Evolutionary conservation across 2,329 filamentous ascomycete genomes (phyloP), one percentile per base, ranked within the genome.

Genomic region (Chaetomium strumarium): DNA sequence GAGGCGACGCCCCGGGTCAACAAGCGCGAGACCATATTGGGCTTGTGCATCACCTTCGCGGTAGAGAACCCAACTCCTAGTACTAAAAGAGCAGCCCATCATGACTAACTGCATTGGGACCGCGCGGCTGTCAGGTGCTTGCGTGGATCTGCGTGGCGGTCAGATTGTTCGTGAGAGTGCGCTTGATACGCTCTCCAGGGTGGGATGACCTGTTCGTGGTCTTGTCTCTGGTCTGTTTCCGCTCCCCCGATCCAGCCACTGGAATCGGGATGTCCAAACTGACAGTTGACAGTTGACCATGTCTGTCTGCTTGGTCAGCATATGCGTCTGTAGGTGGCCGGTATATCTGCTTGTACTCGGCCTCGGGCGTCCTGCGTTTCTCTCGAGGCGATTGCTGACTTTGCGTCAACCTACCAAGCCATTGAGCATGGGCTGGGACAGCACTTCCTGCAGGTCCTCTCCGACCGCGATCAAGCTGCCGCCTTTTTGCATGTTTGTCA

Each of bases 151-250:
- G 34, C 14, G 49, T 54, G 12, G 38, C 29, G 1, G n/a, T 45
- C 36, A 51, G 52, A 37, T 38, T 66, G 37, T 67, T 61, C 43
- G 64, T 67, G 39, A 54, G 50, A 11, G 51, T 66, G 46, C 58
- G 66, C 17, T 45, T 68, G 17, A 52, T 68, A 30, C 57, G 54
- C 29, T 63, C 63, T 17, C 49, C 67, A 5, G 68, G 68, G 16
- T 68, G 62, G 64, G 68, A 71, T 45, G 68, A 71, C 53, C 24
- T 69, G 1, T 69, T 69, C 38, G 64, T 71, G 16, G 49, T 68
- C 1, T 44, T 69, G 17, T 67, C 65, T 48, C 52, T 65, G 55
- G 64, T 70, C 58, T 37, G 63, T 51, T 12, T 13, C 24, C 24
- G 24, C 24, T 33, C 16, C 24, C 24, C n/a, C n/a, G n/a, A n/a